Evolutionary conservation across 2,329 filamentous ascomycete genomes (phyloP).

Genomic region (Pezicula rhizophila): DNA sequence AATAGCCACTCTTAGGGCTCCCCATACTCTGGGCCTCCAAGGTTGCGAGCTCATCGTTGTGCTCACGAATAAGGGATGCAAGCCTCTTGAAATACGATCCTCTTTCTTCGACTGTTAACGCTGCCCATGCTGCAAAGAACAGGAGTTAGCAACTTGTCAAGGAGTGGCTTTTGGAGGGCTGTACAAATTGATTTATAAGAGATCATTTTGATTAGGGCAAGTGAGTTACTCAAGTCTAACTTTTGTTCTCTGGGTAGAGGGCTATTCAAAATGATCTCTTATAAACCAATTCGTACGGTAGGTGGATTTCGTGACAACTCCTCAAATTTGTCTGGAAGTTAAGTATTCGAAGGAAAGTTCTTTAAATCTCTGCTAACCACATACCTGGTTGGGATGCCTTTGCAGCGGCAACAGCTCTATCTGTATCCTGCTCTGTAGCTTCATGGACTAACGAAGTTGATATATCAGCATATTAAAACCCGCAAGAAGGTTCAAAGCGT

Average conservation of each 20-base stretch:
- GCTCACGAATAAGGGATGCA: conserved; percentile 34
- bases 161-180: no score
- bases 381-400: conserved; percentile 32
- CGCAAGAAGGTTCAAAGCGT: not conserved
- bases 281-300: no score
- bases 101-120: conserved; percentile 32
- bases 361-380: no score
- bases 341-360: no score
- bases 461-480: not conserved
- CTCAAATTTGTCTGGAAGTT: no score
- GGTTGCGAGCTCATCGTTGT: conserved; percentile 38
- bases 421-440: conserved; percentile 37
- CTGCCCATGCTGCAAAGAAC: conserved; percentile 33
- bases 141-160: no score
- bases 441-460: conserved; percentile 31
- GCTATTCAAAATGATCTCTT: no score
- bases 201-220: no score
- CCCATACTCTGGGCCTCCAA: conserved; percentile 35
- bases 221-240: no score
- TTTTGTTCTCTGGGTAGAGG: no score
- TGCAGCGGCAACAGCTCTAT: conserved; percentile 37
- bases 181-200: no score
- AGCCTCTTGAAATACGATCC: conserved; percentile 39
- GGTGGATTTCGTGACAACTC: no score
- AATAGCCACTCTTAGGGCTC: conserved; percentile 25